Conservation (phyloP, 768 basidiomycete genomes). For the Porphyrellus cyaneotinctus region DNA sequence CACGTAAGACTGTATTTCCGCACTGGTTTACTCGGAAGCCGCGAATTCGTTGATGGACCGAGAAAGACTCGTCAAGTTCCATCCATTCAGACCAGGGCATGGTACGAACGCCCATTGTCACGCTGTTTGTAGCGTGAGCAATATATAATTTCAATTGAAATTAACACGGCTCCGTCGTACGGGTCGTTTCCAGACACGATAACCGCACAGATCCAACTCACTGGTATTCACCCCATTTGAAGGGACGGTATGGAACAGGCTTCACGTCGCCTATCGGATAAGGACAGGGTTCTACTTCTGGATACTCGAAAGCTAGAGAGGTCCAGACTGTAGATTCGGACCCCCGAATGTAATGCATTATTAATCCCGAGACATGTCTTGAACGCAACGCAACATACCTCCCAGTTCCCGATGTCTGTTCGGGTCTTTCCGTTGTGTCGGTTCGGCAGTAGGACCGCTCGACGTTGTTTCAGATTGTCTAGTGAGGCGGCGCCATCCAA, state of each 20-base stretch:
- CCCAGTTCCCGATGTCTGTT: constrained; percentile 27
- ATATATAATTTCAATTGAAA: neutral
- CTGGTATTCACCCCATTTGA: constrained; percentile 65
- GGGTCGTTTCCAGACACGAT: neutral
- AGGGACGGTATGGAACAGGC: constrained; percentile 68
- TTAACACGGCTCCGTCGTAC: neutral
- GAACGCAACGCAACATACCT: constrained; percentile 14
- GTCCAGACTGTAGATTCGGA: constrained; percentile 45
- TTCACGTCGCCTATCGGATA: constrained; percentile 41
- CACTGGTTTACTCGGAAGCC: constrained; percentile 49
- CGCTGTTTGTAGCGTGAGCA: constrained; percentile 34
- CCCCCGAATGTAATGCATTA: neutral
- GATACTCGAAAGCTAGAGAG: constrained; percentile 50
- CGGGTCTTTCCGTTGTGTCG: neutral
- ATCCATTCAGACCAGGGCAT: constrained; percentile 79
- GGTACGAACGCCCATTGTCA: constrained; percentile 68
- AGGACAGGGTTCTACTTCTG: constrained; percentile 42
- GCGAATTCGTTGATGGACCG: constrained; percentile 54
- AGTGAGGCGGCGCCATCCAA: constrained; percentile 6
- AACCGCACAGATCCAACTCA: constrained; percentile 32
- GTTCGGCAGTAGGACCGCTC: neutral
- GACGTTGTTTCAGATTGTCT: neutral
- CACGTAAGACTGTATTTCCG: constrained; percentile 45
- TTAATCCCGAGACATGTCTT: neutral
- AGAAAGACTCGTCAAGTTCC: constrained; percentile 63